These are phyloP conservation scores for Blumeria hordei DNA, from an alignment of 2,329 filamentous ascomycete genomes.

Conservation along the genomic window DNA sequence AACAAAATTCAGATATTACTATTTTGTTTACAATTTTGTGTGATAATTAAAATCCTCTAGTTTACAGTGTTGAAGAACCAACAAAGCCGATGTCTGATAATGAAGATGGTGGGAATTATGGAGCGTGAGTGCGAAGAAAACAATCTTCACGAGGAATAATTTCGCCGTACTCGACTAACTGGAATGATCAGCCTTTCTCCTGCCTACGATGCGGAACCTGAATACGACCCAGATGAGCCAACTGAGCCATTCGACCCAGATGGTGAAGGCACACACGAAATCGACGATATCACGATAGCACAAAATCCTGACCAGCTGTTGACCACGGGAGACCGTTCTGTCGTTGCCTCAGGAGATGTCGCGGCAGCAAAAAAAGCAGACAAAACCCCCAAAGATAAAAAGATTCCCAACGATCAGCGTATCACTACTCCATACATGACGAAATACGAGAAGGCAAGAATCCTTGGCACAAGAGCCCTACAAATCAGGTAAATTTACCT, in stretches of 20 bases:
- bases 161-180: neutral
- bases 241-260: slow-evolving; percentile 31
- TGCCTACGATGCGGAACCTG: slow-evolving; percentile 34
- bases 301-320: slow-evolving; percentile 26
- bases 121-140: slow-evolving; percentile 3
- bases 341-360: slow-evolving; percentile 36
- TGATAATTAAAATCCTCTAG: too few relatives aligned
- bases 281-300: slow-evolving; percentile 27
- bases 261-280: slow-evolving; percentile 25
- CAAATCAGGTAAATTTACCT: slow-evolving; percentile 61
- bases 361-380: slow-evolving; percentile 30
- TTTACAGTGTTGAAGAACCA: too few relatives aligned
- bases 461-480: slow-evolving; percentile 74
- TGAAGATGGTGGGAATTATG: slow-evolving; percentile 4
- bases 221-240: slow-evolving; percentile 30
- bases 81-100: slow-evolving; percentile 4
- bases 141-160: neutral
- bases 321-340: slow-evolving; percentile 15
- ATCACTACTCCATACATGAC: slow-evolving; percentile 97
- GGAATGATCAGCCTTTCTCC: slow-evolving; percentile 5
- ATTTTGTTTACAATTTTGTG: too few relatives aligned
- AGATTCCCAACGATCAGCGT: slow-evolving; percentile 68
- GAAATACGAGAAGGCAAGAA: slow-evolving; percentile 89
- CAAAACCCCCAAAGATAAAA: slow-evolving; percentile 50
- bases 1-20: too few relatives aligned